Conservation (phyloP, 768 basidiomycete genomes). For the Ramaria rubella region DNA sequence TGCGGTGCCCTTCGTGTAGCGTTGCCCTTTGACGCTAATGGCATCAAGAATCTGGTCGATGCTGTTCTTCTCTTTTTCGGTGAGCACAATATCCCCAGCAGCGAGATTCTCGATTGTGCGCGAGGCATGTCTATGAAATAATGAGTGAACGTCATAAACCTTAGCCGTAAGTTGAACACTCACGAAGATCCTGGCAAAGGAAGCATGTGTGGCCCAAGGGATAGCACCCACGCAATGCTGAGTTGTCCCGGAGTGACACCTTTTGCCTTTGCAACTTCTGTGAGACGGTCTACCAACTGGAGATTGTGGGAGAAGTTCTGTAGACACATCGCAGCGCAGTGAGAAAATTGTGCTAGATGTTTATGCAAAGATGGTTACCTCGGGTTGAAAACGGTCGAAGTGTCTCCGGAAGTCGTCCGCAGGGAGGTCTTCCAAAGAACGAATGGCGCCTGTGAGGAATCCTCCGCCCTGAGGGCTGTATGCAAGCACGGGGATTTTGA, state of each 20-base stretch:
- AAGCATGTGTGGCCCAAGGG: constrained; percentile 36
- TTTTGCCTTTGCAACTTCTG: constrained; percentile 35
- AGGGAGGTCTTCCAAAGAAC: constrained; percentile 30
- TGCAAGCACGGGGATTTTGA: constrained; percentile 48
- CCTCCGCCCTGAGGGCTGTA: constrained; percentile 57
- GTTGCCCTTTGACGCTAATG: constrained; percentile 31
- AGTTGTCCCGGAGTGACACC: constrained; percentile 35
- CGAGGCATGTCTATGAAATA: constrained; percentile 29
- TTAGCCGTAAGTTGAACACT: constrained; percentile 22
- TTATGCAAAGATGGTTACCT: constrained; percentile 20
- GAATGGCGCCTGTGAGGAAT: constrained; percentile 46
- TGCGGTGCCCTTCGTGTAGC: constrained; percentile 25
- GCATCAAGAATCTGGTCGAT: constrained; percentile 34
- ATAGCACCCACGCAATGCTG: constrained; percentile 36
- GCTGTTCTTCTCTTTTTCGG: constrained; percentile 33
- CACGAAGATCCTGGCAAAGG: constrained; percentile 44
- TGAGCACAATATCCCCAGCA: constrained; percentile 37
- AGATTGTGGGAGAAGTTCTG: constrained; percentile 37
- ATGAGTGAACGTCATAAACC: constrained; percentile 8
- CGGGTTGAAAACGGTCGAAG: constrained; percentile 25
- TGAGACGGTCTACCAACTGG: constrained; percentile 35
- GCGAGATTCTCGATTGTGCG: constrained; percentile 41
- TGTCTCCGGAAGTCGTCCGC: not conserved
- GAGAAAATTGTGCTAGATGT: not conserved
- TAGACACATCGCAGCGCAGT: constrained; percentile 7